Base-by-base conservation (phyloP, 2,329 filamentous ascomycete genomes). In the Trichophyton mentagrophytes region DNA sequence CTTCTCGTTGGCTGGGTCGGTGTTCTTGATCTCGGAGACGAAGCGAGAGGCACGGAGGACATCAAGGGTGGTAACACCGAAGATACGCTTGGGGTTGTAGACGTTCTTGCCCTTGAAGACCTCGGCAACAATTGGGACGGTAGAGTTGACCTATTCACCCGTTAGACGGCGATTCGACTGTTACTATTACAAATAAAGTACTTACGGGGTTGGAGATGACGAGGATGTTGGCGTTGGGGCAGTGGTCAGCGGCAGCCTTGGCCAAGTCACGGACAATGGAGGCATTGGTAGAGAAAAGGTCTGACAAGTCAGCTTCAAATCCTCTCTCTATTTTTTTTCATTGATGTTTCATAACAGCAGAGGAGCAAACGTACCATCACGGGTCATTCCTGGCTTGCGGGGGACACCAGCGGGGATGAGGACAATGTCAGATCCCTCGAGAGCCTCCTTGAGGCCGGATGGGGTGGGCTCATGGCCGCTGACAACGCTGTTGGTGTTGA, bases 211-310 rank as follows among this genome's bases (percentile, higher is more conserved):
- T 99, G 78, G 91, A 85, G 80, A 99, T 99, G 82, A 99, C 85
- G 74, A 97, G 85, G 77, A 97, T 83, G 80, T 95, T 95, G 78
- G 93, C 93, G 66, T 96, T 83, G 71, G 93, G 93, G 74, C 87
- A 84, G 69, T 89, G 84, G 72, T 95, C 85, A 72, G 93, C 93
- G 73, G 85, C 86, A 71, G 90, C 91, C 85, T 96, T 95, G 80
- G 92, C 91, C 67, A 99, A 86, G 79, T 97, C 93, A 74, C 92
- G 91, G 76, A 99, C 93, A 77, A 99, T 99, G 76, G 90, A 95
- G 78, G 93, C 93, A 79, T 99, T 99, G 84, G 92, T 99, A 86
- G 97, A 97, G 90, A 99, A 99, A 67, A 99, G 87, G 77, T 99
- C 92, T 85, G 60, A 20, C 25, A 17, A 17, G 27, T 38, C 36